These are phyloP conservation scores for Colletotrichum filicis DNA, from an alignment of 2,329 filamentous ascomycete species.

Conservation along the genomic window DNA sequence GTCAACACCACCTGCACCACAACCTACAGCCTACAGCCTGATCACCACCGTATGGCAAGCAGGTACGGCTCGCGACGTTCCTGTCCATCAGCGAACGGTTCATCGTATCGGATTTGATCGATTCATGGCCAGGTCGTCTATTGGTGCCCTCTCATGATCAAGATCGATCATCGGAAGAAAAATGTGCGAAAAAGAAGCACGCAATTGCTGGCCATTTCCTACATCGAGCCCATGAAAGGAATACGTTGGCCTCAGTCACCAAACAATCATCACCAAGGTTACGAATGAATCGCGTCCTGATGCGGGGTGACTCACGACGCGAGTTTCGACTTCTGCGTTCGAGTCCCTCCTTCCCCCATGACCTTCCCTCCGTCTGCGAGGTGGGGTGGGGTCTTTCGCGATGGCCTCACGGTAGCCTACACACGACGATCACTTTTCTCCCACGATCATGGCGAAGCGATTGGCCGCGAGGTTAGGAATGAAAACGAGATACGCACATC, in stretches of 20 bases:
- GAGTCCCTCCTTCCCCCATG: background rate
- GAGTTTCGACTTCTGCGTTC: background rate
- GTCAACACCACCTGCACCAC: slow-evolving; percentile 1
- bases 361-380: slow-evolving; percentile 11
- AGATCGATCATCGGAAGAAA: slow-evolving; percentile 7
- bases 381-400: slow-evolving; percentile 9
- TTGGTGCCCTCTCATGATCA: slow-evolving; percentile 6
- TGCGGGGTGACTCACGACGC: slow-evolving; percentile 33
- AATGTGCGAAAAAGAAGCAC: background rate
- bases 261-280: background rate
- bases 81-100: slow-evolving; percentile 1
- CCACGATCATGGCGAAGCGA: slow-evolving; percentile 4
- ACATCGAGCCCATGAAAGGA: slow-evolving; percentile 19
- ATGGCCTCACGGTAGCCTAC: background rate
- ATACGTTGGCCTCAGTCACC: slow-evolving; percentile 9
- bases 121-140: slow-evolving; percentile 6
- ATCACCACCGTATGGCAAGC: background rate
- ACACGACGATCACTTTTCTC: slow-evolving; percentile 9
- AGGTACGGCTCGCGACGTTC: slow-evolving; percentile 24
- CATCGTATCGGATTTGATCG: slow-evolving; percentile 24
- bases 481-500: slow-evolving; percentile 20
- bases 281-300: slow-evolving; percentile 9
- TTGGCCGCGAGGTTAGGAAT: slow-evolving; percentile 1
- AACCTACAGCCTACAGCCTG: slow-evolving; percentile 12
- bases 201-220: background rate